These are phyloP conservation scores for Penicillium sp. DNA, from an alignment of 2,329 filamentous ascomycete genomes.

Conservation along the genomic window DNA sequence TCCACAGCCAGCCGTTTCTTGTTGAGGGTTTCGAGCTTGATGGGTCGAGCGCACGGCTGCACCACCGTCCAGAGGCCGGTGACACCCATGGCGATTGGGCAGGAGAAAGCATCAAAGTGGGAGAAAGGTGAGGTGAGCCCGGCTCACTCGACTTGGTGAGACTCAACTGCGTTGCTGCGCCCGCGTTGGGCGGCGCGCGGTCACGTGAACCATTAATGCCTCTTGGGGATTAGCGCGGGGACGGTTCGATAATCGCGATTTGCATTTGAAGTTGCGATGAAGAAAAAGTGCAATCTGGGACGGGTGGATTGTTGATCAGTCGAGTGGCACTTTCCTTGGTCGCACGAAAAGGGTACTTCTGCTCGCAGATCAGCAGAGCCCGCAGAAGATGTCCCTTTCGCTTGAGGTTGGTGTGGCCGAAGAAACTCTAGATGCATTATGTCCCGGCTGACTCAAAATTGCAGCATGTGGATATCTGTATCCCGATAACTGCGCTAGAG, in stretches of 20 bases:
- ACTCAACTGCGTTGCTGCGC: background rate
- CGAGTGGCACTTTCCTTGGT: too few relatives aligned
- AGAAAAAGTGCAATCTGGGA: too few relatives aligned
- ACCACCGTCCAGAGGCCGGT: constrained; percentile 96
- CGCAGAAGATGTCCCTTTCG: constrained; percentile 28
- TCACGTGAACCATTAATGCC: constrained; percentile 29
- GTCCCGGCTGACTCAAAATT: constrained; percentile 24
- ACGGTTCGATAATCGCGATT: too few relatives aligned
- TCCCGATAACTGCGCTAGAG: constrained; percentile 44
- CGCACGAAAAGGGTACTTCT: too few relatives aligned
- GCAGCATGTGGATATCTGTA: constrained; percentile 43
- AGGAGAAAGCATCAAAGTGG: constrained; percentile 1
- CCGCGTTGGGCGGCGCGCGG: constrained; percentile 11
- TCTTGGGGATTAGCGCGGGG: too few relatives aligned
- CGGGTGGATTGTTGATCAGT: too few relatives aligned
- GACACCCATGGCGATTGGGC: constrained; percentile 71
- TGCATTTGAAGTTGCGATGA: too few relatives aligned
- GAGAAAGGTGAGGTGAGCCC: background rate
- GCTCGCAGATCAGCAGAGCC: too few relatives aligned
- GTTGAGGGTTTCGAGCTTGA: constrained; percentile 94
- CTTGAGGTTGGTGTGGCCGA: constrained; percentile 30
- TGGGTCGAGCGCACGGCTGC: constrained; percentile 90
- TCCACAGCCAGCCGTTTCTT: constrained; percentile 95
- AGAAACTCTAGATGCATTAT: constrained; percentile 1
- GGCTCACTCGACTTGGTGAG: constrained; percentile 1